Base-by-base conservation (phyloP, 768 basidiomycete genomes). In the Flagelloscypha sp. region DNA sequence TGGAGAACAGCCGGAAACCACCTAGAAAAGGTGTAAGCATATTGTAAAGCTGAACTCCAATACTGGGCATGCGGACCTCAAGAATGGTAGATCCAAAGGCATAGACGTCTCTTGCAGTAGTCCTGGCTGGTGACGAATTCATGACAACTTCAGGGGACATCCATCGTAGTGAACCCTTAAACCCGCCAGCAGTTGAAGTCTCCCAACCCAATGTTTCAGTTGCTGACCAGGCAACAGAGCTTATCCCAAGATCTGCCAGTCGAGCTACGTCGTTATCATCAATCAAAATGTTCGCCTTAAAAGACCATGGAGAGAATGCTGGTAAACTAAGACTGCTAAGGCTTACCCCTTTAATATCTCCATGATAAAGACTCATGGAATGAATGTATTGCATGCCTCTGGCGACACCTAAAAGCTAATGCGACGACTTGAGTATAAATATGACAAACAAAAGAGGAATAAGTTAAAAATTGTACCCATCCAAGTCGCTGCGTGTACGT, bases 311-410 rank as follows among this genome's bases (percentile, higher is more conserved):
- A 36, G 34, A 3, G 21, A 6, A 12, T 11, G 12, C 24, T 1
- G 10, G 6, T 7, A 24, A n/a, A n/a, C n/a, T n/a, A n/a, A n/a
- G n/a, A n/a, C n/a, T n/a, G n/a, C n/a, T 22, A 21, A 13, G 27
- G 29, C 37, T 18, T 30, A 48, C 47, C 18, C 47, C 47, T 43
- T 48, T 48, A 11, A 49, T 37, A 28, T 49, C 48, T 7, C 48
- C 48, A 20, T 49, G 48, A 3, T 44, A 34, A 12, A 37, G 32
- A 20, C 25, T 32, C 30, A 39, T 30, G 5, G 40, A 42, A 30
- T 49, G 48, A 15, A 49, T 33, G 32, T 49, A 42, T 15, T 44
- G 16, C 3, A 49, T 34, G 10, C 48, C 48, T 33, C 39, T 35
- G 6, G 42, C 42, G 18, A 48, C 41, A n/a, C 42, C 47, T 30